A percentile compares a stretch with the other conserved stretches of the same genome.
phyloP scores from a whole-genome alignment of 2,329 filamentous ascomycete genomes.

The Talaromyces sp. region DNA sequence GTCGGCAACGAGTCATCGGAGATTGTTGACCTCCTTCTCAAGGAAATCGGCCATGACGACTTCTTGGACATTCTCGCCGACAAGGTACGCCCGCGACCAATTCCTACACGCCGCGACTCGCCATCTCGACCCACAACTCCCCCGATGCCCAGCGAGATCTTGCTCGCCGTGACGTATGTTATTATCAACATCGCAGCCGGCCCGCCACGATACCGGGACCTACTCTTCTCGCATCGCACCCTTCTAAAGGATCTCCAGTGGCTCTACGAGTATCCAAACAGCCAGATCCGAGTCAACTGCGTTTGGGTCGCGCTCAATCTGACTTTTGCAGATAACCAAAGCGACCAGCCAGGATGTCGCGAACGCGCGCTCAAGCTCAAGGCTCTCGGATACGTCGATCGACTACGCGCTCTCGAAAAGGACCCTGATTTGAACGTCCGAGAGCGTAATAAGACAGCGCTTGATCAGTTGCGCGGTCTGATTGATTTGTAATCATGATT shows the following conservation, averaged over 20 bases:
- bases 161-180: constrained; percentile 72
- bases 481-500: constrained; percentile 4
- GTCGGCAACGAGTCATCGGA: constrained; percentile 54
- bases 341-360: constrained; percentile 59
- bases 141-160: constrained; percentile 53
- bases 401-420: constrained; percentile 56
- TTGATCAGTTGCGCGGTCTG: constrained; percentile 57
- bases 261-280: constrained; percentile 67
- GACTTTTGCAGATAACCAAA: constrained; percentile 70
- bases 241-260: constrained; percentile 67
- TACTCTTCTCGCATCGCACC: constrained; percentile 69
- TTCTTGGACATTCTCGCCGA: constrained; percentile 75
- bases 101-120: constrained; percentile 27
- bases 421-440: constrained; percentile 77
- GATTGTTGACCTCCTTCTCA: constrained; percentile 83
- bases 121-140: constrained; percentile 17
- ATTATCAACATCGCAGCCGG: constrained; percentile 85
- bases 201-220: constrained; percentile 67
- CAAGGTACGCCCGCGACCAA: constrained; percentile 58
- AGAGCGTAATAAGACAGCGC: constrained; percentile 74
- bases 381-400: constrained; percentile 63
- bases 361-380: constrained; percentile 64
- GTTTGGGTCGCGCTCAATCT: constrained; percentile 84
- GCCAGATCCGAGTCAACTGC: constrained; percentile 68
- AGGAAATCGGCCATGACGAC: constrained; percentile 65